Base-by-base conservation (phyloP, 1,284 basidiomycete genomes). In the Thecaphora frezii region DNA sequence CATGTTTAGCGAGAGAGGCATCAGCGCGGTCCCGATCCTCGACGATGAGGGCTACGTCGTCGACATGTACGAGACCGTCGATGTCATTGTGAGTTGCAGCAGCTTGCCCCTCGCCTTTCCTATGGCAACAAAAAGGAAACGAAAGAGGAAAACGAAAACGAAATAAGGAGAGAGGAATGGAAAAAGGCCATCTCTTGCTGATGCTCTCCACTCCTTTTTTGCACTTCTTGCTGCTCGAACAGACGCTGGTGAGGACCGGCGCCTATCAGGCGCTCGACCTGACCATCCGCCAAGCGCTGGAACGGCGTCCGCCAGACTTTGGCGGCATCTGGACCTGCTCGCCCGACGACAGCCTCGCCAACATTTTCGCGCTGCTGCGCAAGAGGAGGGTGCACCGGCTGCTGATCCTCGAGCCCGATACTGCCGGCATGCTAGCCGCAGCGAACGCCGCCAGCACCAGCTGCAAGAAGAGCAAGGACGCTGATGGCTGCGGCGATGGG, bases 41-140 rank as follows among this genome's bases (percentile, higher is more conserved):
- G 91, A 97, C 74, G 87, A 90, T 54, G 86, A 93, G 3, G 96
- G 94, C 10, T 86, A 93, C 53, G 96, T 98, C 30, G 86, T 98
- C 54, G 94, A 99, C 79, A 81, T 99, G 42, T 99, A 98, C 80
- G 96, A 99, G 81, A 97, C 94, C 1, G 96, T 99, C 21, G 96
- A 99, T 82, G 94, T 98, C 46, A 96, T 98, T 65, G 33, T 36
- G 33, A 36, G 33, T 36, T 14, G 12, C 7, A n/a, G n/a, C n/a
- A n/a, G n/a, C n/a, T n/a, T n/a, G n/a, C n/a, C n/a, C n/a, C n/a
- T n/a, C n/a, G n/a, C n/a, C n/a, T n/a, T n/a, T n/a, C n/a, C n/a
- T n/a, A n/a, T n/a, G n/a, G n/a, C n/a, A n/a, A n/a, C n/a, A n/a
- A n/a, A n/a, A n/a, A n/a, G n/a, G n/a, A n/a, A n/a, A n/a, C n/a